Evolutionary conservation across 2,329 filamentous ascomycete species (phyloP), one percentile per base, ranked within the genome.

Genomic region (Alternaria burnsii): DNA sequence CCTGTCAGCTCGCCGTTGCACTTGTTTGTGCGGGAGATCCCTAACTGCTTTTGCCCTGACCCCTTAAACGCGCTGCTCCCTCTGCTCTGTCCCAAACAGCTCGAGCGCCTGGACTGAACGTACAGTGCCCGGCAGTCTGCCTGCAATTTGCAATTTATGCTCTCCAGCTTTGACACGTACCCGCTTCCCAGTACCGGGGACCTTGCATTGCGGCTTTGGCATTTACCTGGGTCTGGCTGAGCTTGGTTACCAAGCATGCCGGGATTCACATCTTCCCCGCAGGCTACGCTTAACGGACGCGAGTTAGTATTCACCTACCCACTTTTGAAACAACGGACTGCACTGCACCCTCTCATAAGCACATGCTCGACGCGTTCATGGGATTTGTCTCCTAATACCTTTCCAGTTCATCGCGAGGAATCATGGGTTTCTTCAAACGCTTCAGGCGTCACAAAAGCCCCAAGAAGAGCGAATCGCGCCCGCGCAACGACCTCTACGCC

Each of bases 361-460:
- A 59, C 14, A 56, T 59, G 61, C 66, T 55, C 61, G 53, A 59
- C 60, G 62, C 64, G 52, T 61, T 54, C 58, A 62, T 53, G 58
- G 44, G 41, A 38, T 46, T 65, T 38, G 7, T 34, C 40, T 55
- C 44, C 70, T 72, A 57, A 71, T 59, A 59, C 46, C 44, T 53
- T 60, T 54, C 32, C 63, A 74, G 71, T 53, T 58, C 68, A 34
- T 61, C 71, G 53, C 69, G 73, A 53, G 73, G 75, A 70, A 76
- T 78, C 71, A 84, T 84, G 82, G 82, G 82, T 47, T 79, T 83
- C 65, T 79, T 84, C 71, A 83, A 83, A 74, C 81, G 82, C 65
- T 81, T 84, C 69, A 77, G 81, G 64, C 79, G 78, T 48, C 75
- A 75, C 38, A 81, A 81, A 60, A 79, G 74, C 57, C 75, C 81